Evolutionary conservation across 345 rosid species (phyloP).

Genomic region (Citrus sp.): DNA sequence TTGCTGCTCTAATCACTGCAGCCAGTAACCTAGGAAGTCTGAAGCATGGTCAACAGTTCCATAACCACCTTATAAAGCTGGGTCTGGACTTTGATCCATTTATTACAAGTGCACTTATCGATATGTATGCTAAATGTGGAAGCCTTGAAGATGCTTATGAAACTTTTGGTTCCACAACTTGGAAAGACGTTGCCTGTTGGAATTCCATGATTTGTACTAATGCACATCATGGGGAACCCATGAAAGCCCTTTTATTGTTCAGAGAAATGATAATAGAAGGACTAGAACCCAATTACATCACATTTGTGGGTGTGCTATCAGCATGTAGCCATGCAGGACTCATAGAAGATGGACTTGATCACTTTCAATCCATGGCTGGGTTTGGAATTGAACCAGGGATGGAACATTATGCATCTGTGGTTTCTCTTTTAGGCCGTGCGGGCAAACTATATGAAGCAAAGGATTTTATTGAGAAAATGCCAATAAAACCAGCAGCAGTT

Average conservation of each 20-base stretch:
- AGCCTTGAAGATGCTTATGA: conserved; percentile 51
- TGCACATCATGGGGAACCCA: conserved; percentile 72
- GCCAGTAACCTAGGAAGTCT: conserved; percentile 65
- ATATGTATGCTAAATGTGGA: conserved; percentile 86
- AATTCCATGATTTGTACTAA: conserved; percentile 64
- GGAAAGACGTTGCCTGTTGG: conserved; percentile 64
- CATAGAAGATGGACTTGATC: conserved; percentile 49
- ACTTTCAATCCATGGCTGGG: conserved; percentile 46
- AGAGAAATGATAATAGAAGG: conserved; percentile 51
- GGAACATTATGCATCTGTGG: conserved; percentile 65
- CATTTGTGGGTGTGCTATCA: conserved; percentile 69
- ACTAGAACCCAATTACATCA: conserved; percentile 57
- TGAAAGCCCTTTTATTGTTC: conserved; percentile 49
- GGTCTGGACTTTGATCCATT: conserved; percentile 51
- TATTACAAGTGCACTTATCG: conserved; percentile 54
- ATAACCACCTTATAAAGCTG: conserved; percentile 42
- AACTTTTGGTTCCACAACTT: conserved; percentile 34
- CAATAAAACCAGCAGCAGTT: conserved; percentile 43
- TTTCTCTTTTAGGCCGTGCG: conserved; percentile 62
- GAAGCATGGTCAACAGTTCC: conserved; percentile 62
- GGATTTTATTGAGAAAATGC: conserved; percentile 58
- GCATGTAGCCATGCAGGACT: conserved; percentile 79
- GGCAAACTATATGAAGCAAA: conserved; percentile 61
- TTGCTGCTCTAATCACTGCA: conserved; percentile 60
- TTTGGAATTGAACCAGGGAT: conserved; percentile 60